Evolutionary conservation across 768 basidiomycete species (phyloP).

Genomic region (Favolaschia claudopus): DNA sequence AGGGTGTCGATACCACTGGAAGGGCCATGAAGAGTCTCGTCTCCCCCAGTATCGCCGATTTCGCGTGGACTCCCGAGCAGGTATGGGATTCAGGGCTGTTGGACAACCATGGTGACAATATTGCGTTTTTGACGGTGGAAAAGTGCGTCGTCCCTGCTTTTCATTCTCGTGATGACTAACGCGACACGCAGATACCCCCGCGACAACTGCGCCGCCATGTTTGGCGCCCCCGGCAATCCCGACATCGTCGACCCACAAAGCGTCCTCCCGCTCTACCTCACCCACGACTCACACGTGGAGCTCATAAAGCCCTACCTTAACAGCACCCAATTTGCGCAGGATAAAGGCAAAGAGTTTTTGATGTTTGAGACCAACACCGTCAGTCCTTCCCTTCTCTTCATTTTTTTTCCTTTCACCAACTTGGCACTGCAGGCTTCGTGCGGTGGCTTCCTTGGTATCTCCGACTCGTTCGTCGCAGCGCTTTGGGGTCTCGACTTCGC

Average conservation of each 20-base stretch:
- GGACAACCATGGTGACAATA: constrained; percentile 32
- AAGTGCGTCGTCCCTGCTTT: constrained; percentile 35
- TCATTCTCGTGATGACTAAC: background rate
- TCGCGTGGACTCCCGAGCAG: constrained; percentile 45
- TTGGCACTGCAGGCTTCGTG: constrained; percentile 51
- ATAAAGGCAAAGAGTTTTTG: constrained; percentile 37
- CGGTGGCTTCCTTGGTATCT: constrained; percentile 43
- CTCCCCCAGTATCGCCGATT: constrained; percentile 45
- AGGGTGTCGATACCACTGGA: constrained; percentile 31
- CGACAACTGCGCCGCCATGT: constrained; percentile 49
- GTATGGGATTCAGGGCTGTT: constrained; percentile 48
- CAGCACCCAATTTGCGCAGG: constrained; percentile 12
- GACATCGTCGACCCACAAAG: constrained; percentile 36
- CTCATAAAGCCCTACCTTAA: constrained; percentile 16
- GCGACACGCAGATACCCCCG: constrained; percentile 26
- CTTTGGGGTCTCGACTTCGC: constrained; percentile 64
- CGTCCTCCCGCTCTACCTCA: constrained; percentile 25
- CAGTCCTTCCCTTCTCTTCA: background rate
- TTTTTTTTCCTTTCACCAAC: background rate
- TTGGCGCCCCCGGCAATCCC: constrained; percentile 37
- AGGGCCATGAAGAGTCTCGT: constrained; percentile 45
- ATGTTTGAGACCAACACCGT: constrained; percentile 57
- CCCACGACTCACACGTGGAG: constrained; percentile 38
- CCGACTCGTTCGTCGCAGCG: constrained; percentile 35
- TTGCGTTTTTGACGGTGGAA: constrained; percentile 49